Conservation (phyloP, 2,329 filamentous ascomycete genomes). For the Claviceps capensis region DNA sequence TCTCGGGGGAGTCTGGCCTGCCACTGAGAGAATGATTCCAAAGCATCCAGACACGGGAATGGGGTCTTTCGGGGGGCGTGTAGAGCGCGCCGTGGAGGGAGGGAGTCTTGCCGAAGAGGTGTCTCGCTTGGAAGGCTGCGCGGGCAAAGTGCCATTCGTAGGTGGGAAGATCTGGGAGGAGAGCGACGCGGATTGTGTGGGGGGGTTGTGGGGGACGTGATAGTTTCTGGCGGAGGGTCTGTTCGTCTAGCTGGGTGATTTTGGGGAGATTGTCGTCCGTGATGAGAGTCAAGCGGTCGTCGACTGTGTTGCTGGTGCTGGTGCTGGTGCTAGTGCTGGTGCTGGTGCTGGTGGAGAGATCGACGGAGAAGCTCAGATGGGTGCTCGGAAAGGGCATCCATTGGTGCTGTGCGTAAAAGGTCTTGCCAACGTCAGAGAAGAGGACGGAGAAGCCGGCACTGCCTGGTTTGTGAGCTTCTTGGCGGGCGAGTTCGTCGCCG, state of each 20-base stretch:
- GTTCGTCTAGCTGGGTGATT: constrained; percentile 51
- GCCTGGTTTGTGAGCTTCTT: constrained; percentile 14
- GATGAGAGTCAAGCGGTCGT: constrained; percentile 26
- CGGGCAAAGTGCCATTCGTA: constrained; percentile 53
- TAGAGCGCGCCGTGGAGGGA: constrained; percentile 58
- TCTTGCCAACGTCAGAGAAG: constrained; percentile 76
- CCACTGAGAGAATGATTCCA: constrained; percentile 57
- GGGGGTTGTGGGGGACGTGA: constrained; percentile 10
- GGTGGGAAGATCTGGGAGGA: constrained; percentile 19
- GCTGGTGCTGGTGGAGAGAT: background rate
- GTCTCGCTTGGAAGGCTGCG: constrained; percentile 61
- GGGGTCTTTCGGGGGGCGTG: constrained; percentile 27
- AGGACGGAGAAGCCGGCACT: constrained; percentile 56
- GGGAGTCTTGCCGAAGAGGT: constrained; percentile 44
- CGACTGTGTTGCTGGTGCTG: constrained; percentile 5
- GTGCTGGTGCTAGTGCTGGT: constrained; percentile 10
- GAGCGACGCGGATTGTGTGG: constrained; percentile 18
- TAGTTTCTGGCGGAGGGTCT: constrained; percentile 43
- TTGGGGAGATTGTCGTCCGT: constrained; percentile 45
- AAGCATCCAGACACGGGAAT: constrained; percentile 55
- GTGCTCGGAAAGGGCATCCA: constrained; percentile 64
- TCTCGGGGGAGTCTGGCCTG: constrained; percentile 35
- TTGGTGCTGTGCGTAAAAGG: constrained; percentile 63
- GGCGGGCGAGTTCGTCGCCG: constrained; percentile 24
- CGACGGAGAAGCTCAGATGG: constrained; percentile 49